Percentiles rank a stretch among this genome's conserved stretches.
Evolutionary conservation across 345 rosid species (phyloP).

Genomic region (Gossypioides kirkii): DNA sequence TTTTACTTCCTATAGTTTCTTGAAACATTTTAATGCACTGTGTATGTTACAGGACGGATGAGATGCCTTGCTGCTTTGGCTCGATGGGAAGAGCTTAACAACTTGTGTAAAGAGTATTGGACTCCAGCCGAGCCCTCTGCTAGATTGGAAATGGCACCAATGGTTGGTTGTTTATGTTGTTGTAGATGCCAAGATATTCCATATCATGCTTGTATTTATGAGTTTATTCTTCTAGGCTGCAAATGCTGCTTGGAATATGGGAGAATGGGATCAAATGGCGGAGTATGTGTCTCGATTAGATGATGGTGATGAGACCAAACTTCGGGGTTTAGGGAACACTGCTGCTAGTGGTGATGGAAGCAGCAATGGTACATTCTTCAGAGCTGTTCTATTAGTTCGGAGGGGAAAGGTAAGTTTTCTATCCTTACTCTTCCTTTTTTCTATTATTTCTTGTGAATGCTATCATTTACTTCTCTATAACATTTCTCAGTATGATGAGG

Average conservation of each 20-base stretch:
- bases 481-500: constrained; percentile 72
- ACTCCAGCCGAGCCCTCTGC: constrained; percentile 95
- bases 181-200: constrained; percentile 13
- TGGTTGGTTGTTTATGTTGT: constrained; percentile 51
- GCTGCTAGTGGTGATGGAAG: constrained; percentile 88
- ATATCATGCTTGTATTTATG: constrained; percentile 8
- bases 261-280: constrained; percentile 99
- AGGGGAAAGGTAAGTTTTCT: constrained; percentile 56
- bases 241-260: constrained; percentile 98
- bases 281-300: constrained; percentile 93
- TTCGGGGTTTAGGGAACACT: constrained; percentile 74
- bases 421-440: not conserved
- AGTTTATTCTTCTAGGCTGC: constrained; percentile 61
- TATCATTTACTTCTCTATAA: constrained; percentile 6
- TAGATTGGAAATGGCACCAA: constrained; percentile 98
- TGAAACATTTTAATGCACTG: constrained; percentile 20
- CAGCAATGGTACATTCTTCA: constrained; percentile 91
- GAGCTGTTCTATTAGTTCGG: constrained; percentile 86
- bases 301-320: constrained; percentile 92
- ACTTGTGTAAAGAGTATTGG: constrained; percentile 96
- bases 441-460: not conserved
- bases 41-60: constrained; percentile 65
- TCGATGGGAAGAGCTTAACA: constrained; percentile 96
- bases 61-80: constrained; percentile 98
- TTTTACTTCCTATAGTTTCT: constrained; percentile 14